Evolutionary conservation across 1,284 basidiomycete genomes (phyloP), one percentile per base, ranked within the genome.

Genomic region (Salmacisia buchloeana): DNA sequence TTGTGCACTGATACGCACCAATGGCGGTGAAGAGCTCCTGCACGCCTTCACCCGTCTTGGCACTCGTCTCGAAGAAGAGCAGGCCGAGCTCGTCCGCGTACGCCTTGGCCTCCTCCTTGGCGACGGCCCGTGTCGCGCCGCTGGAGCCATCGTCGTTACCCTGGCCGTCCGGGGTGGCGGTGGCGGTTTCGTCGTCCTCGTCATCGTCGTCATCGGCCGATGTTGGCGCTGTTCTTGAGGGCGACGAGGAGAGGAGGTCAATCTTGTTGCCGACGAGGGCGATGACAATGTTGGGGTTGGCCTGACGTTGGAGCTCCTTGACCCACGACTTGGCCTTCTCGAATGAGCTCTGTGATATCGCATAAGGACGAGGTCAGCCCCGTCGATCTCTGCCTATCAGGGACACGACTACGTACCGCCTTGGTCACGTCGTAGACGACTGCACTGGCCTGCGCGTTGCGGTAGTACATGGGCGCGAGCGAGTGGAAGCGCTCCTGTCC

Each of bases 291-390:
- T 97, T 97, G 38, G 94, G 94, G 81, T 96, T 97, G 39, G 96
- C 94, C 81, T 99, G 94, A 69, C 96, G 87, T 82, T 99, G 96
- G 29, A 99, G 85, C 83, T 99, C 94, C 84, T 97, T 98, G 69
- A 99, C 94, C 94, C 94, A 99, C 36, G 92, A 93, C 84, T 99
- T 98, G 65, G 94, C 94, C 82, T 98, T 98, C 81, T 99, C 96
- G 68, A 98, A 86, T 74, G 93, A 97, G 63, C 89, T 86, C 64
- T 83, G 63, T 23, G 23, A 41, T 23, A 18, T 27, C 45, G 23
- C 23, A 46, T 23, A 13, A 46, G 9, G 10, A 38, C 18, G 10
- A 18, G 36, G 36, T 38, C 36, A 38, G 36, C 36, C 18, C 9
- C 36, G 9, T 38, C 18, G 10, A 38, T 9, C 36, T 38, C 36